Evolutionary conservation across 1,139 yeast species (phyloP), one percentile per base, ranked within the genome.

Genomic region (Yarrowia galli): DNA sequence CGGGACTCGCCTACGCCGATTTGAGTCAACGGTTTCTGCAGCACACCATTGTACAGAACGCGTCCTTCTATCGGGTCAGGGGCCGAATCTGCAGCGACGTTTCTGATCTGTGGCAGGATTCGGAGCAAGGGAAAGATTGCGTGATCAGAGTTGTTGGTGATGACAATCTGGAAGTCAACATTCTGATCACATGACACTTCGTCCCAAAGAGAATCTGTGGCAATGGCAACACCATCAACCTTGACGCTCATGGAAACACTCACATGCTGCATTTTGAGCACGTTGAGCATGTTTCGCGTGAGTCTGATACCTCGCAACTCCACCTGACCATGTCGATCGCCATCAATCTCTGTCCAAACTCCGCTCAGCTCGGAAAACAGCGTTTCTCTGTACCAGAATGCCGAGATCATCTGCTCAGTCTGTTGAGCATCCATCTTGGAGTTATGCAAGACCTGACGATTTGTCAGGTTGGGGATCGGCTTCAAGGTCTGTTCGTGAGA

Each of bases 361-460:
- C 97, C 97, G 3, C 78, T 76, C 16, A 95, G 73, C 36, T 81
- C 80, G 54, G 83, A 82, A 67, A 95, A 78, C 2, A 95, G 76
- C 68, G 83, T 82, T 68, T 89, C 87, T 68, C 97, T 80, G 69
- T 89, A 84, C 99, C 99, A 95, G 76, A 92, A 95, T 8, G 85
- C 79, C 71, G 87, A 87, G 69, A 86, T 82, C 78, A 87, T 54
- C 71, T 75, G 71, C 78, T 81, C 69, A 84, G 90, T 68, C 84
- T 88, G 72, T 78, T 84, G 80, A 3, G 84, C 86, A 0, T 86
- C 79, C 36, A 87, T 75, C 67, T 83, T 84, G 66, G 86, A 84
- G 73, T 89, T 89, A 43, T 87, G 84, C 22, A 92, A 82, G 74
- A 87, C 91, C 77, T 92, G 97, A 69, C 87, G 87, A 60, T 87